Conservation (phyloP, 371 early-diverging fungal genomes). For the Rhizopus arrhizus region DNA sequence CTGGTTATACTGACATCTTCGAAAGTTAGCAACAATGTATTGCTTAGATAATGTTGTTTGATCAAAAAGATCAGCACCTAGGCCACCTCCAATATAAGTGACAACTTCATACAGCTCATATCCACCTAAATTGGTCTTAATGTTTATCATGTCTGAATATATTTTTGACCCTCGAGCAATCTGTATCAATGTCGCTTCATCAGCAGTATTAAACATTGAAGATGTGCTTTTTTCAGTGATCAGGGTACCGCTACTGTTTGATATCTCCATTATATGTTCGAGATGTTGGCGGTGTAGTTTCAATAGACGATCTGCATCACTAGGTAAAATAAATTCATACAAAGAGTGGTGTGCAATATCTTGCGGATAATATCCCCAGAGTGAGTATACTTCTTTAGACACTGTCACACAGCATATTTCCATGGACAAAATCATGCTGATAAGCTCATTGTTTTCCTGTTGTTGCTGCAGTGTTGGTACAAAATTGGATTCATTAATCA, state of each 20-base stretch:
- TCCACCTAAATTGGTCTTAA: conserved; percentile 55
- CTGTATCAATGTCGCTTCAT: conserved; percentile 32
- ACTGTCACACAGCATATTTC: conserved; percentile 60
- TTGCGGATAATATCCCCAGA: conserved; percentile 64
- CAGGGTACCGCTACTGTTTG: conserved; percentile 35
- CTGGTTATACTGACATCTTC: conserved; percentile 23
- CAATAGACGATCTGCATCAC: conserved; percentile 48
- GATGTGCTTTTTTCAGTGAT: conserved; percentile 54
- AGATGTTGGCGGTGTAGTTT: conserved; percentile 47
- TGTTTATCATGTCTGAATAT: conserved; percentile 55
- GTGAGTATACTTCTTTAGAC: conserved; percentile 55
- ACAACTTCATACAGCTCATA: conserved; percentile 50
- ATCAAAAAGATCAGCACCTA: conserved; percentile 55
- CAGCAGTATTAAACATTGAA: conserved; percentile 38
- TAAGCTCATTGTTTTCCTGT: conserved; percentile 9
- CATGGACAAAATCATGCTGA: conserved; percentile 49
- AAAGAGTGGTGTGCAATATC: conserved; percentile 62
- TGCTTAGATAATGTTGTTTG: conserved; percentile 30
- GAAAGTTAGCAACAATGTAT: conserved; percentile 42
- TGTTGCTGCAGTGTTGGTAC: not conserved
- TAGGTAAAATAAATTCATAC: conserved; percentile 53
- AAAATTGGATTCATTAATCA: not conserved
- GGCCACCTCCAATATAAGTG: conserved; percentile 62
- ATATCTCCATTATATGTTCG: conserved; percentile 19
- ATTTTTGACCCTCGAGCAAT: conserved; percentile 43